These are phyloP conservation scores for Cryphonectria naterciae DNA, from an alignment of 2,329 filamentous ascomycete genomes.

Conservation along the genomic window DNA sequence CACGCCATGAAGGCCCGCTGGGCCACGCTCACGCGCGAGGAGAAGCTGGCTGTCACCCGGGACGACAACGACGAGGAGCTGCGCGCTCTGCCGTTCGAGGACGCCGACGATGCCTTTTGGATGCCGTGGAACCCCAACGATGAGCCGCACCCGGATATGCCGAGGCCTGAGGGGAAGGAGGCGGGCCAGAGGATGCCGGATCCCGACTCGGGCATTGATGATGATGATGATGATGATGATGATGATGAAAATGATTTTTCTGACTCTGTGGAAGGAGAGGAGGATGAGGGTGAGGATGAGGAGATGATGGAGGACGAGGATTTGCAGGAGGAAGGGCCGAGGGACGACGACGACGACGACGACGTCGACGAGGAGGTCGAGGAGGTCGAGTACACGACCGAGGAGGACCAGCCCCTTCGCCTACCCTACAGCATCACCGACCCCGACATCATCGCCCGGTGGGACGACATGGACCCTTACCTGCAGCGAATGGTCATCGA, in stretches of 20 bases:
- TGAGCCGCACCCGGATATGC: not conserved
- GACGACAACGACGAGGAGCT: slow-evolving; percentile 36
- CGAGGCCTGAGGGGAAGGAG: not conserved
- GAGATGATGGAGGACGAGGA: slow-evolving; percentile 1
- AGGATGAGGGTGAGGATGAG: not conserved
- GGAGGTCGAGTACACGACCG: not conserved
- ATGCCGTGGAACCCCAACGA: slow-evolving; percentile 11
- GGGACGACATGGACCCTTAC: slow-evolving; percentile 13
- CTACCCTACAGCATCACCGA: slow-evolving; percentile 19
- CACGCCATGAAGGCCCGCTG: slow-evolving; percentile 52
- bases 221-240: not conserved
- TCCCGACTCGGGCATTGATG: not conserved
- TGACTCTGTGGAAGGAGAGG: not conserved
- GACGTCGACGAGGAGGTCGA: not conserved
- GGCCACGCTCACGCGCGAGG: slow-evolving; percentile 40
- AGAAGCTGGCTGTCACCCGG: slow-evolving; percentile 44
- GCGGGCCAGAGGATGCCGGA: not conserved
- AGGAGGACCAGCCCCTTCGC: not conserved
- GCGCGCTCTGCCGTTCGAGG: slow-evolving; percentile 29
- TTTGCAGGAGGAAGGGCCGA: not conserved
- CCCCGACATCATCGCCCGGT: slow-evolving; percentile 7
- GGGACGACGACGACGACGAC: not conserved
- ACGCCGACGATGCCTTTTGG: slow-evolving; percentile 23
- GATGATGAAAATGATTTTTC: too few relatives aligned
- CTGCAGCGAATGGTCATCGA: slow-evolving; percentile 14